phyloP scores from a whole-genome alignment of 2,329 filamentous ascomycete species.

The Zelopaecilomyces penicillatus region DNA sequence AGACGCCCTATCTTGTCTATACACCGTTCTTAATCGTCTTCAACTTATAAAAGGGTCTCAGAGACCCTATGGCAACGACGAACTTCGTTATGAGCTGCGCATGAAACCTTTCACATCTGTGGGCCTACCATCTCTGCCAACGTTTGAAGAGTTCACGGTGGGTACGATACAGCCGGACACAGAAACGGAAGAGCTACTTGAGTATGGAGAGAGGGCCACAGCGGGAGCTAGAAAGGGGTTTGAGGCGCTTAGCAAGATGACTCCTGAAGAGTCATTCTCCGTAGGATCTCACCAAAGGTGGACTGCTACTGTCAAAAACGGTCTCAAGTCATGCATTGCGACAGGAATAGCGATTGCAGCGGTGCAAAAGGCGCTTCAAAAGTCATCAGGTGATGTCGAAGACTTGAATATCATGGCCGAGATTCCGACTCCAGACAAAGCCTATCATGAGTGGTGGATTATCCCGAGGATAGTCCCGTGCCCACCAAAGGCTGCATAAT shows the following conservation, averaged over 20 bases:
- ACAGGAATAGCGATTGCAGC: conserved; percentile 55
- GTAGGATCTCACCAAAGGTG: conserved; percentile 53
- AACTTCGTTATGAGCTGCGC: conserved; percentile 69
- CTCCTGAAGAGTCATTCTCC: conserved; percentile 44
- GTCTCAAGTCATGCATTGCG: conserved; percentile 62
- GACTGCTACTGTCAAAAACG: conserved; percentile 49
- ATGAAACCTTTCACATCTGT: conserved; percentile 76
- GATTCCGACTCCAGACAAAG: conserved; percentile 43
- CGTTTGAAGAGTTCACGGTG: conserved; percentile 50
- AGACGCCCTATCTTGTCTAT: conserved; percentile 51
- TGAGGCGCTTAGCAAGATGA: conserved; percentile 46
- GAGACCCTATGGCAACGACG: conserved; percentile 58
- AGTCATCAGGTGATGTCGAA: conserved; percentile 16
- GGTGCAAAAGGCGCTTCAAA: conserved; percentile 47
- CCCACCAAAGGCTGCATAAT: neutral
- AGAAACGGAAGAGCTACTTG: conserved; percentile 32
- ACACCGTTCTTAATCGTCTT: conserved; percentile 56
- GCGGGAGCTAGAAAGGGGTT: conserved; percentile 45
- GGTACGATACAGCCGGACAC: conserved; percentile 33
- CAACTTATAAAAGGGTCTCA: conserved; percentile 40
- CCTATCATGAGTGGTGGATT: conserved; percentile 59
- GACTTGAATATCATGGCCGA: conserved; percentile 38
- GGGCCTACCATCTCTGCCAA: conserved; percentile 57
- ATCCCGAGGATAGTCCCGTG: conserved; percentile 40
- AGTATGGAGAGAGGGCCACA: conserved; percentile 37